Evolutionary conservation across 1,284 basidiomycete genomes (phyloP), one percentile per base, ranked within the genome.

Genomic region (Moesziomyces parantarcticus): DNA sequence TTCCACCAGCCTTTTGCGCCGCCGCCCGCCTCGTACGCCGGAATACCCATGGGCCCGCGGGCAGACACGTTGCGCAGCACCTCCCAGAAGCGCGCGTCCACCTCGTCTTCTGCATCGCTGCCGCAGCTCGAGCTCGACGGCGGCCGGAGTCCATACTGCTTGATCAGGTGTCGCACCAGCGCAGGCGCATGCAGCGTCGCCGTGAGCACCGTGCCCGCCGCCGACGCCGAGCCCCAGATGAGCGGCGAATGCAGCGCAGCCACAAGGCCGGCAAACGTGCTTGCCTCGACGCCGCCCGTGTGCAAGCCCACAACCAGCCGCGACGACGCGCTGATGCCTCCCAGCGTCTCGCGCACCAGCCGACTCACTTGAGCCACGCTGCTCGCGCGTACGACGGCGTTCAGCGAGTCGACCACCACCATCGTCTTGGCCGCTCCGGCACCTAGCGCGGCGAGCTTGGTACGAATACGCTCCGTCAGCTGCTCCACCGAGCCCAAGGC

Each of bases 351-450:
- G 11, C 59, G 53, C 3, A 78, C 58, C 7, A 75, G 26, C 5
- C 8, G 41, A 29, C 56, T 70, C 3, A 58, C 65, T 5, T 52
- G 41, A 10, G 50, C 47, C 3, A 69, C 49, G 26, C 59, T 53
- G 16, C 29, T n/a, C n/a, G 62, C n/a, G n/a, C 61, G 50, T 21
- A 57, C 59, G 43, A 80, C 42, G 7, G 60, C 60, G 32, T 77
- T 75, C 39, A 81, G 64, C 20, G 79, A 76, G 54, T 81, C 79
- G 18, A 81, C 43, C 23, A 71, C 18, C 34, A 80, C 52, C 3
- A 65, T 77, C 9, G 62, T 41, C 44, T 67, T 70, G 14, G 58
- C 44, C 18, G 40, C 49, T 18, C 16, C 41, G 10, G 60, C 47
- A 14, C 49, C 48, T 11, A 56, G 44, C 7, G 32, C 20, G 6